Evolutionary conservation across 345 rosid species (phyloP).

Genomic region (Salix suchowensis): DNA sequence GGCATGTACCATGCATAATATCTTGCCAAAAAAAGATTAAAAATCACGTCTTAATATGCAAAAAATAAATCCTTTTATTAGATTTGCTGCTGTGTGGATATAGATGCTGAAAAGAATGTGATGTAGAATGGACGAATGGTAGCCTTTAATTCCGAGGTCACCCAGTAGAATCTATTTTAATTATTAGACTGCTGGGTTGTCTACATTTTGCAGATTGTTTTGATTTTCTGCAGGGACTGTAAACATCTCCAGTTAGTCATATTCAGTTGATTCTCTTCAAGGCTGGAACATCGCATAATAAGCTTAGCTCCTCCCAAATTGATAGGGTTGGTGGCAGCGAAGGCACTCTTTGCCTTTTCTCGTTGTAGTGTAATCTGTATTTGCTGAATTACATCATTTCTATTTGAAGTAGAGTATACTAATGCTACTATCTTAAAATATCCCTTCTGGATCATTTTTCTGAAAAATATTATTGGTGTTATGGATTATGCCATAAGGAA

Average conservation of each 20-base stretch:
- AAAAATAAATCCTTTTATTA: not conserved
- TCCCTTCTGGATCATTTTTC: not conserved
- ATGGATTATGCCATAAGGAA: too few relatives aligned
- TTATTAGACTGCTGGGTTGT: not conserved
- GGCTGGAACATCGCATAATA: not conserved
- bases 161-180: not conserved
- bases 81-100: not conserved
- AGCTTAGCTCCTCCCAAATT: not conserved
- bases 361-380: not conserved
- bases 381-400: not conserved
- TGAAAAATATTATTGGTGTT: too few relatives aligned
- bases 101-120: not conserved
- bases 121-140: not conserved
- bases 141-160: not conserved
- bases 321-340: constrained; percentile 11
- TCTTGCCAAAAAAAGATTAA: constrained; percentile 15
- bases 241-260: not conserved
- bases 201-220: constrained; percentile 8
- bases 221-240: constrained; percentile 31
- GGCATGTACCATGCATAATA: constrained; percentile 40
- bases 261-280: constrained; percentile 6
- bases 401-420: not conserved
- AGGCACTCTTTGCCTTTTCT: not conserved
- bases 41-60: constrained; percentile 2
- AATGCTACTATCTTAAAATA: not conserved